Base-by-base conservation (phyloP, 371 early-diverging fungal genomes). In the Mortierella sp. region DNA sequence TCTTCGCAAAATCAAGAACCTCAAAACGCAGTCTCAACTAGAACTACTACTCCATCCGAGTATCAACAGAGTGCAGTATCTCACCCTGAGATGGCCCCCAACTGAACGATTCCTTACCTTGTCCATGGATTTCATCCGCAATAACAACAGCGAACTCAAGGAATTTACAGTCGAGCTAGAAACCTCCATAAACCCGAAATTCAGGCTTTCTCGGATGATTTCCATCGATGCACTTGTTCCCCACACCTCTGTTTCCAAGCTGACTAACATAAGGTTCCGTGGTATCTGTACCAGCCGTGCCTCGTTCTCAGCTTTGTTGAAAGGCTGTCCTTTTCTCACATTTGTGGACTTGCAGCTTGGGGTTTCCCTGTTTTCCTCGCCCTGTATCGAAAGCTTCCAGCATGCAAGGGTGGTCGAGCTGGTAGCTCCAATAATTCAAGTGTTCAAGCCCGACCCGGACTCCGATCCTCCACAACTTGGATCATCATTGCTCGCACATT, bases 61-160 rank as follows among this genome's bases (percentile, higher is more conserved):
- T 40, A 40, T 40, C 40, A 40, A 15, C 10, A 40, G 15, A 13
- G 10, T 40, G 15, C 40, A 10, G 15, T 2, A 40, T 3, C 40
- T 40, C 15, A 40, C 35, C 17, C 58, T 32, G 2, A 37, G 28
- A 17, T 62, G 63, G 17, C 6, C 32, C 35, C 32, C 5, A 10
- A 56, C 12, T 9, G 35, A 35, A 29, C 10, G 56, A 47, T 57
- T 57, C n/a, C 47, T 57, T 22, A 22, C 34, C 22, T 32, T 61
- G 17, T 68, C 56, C 61, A 43, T 61, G 69, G 62, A 68, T 55
- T 32, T 68, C 69, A 61, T 68, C 42, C 2, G 49, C 54, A 68
- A 55, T 10, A 68, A 56, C 69, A 61, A 45, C 45, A 51, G 10
- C 13, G 61, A 34, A 31, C 69, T 68, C 55, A 28, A 6, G 26